Evolutionary conservation across 805 yeast species (phyloP).

Genomic region (Candida quercuum): DNA sequence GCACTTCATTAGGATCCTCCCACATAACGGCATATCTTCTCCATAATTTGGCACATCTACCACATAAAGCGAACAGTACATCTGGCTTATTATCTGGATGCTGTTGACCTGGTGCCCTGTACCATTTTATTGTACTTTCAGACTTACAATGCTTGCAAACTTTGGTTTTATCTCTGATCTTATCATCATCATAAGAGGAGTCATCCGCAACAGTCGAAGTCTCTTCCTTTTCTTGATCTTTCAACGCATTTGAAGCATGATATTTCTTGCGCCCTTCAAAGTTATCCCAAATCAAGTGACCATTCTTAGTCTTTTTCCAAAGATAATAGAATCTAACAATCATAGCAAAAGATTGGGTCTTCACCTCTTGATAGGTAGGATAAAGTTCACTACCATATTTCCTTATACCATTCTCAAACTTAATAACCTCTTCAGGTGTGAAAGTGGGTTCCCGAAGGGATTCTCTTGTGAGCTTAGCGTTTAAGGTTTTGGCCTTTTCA

Average conservation of each 20-base stretch:
- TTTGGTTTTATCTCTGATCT: slow-evolving; percentile 38
- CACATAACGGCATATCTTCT: slow-evolving; percentile 82
- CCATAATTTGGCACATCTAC: slow-evolving; percentile 88
- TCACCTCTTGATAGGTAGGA: slow-evolving; percentile 67
- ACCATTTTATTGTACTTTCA: slow-evolving; percentile 55
- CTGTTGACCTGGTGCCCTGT: slow-evolving; percentile 59
- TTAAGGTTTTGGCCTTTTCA: slow-evolving; percentile 40
- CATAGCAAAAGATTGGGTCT: slow-evolving; percentile 68
- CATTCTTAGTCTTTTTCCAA: slow-evolving; percentile 85
- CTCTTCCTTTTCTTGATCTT: slow-evolving; percentile 16
- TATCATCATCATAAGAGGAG: slow-evolving; percentile 58
- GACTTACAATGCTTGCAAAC: slow-evolving; percentile 73
- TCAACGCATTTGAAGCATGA: slow-evolving; percentile 24
- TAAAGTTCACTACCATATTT: slow-evolving; percentile 74
- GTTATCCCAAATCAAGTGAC: slow-evolving; percentile 77
- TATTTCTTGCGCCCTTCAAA: slow-evolving; percentile 70
- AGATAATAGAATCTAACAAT: slow-evolving; percentile 82
- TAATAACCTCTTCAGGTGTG: slow-evolving; percentile 50
- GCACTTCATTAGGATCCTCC: slow-evolving; percentile 72
- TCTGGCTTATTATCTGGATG: slow-evolving; percentile 27
- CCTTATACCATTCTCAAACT: slow-evolving; percentile 72
- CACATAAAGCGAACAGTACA: slow-evolving; percentile 60
- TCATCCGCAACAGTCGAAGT: slow-evolving; percentile 49
- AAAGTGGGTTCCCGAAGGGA: slow-evolving; percentile 75
- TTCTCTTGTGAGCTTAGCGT: slow-evolving; percentile 46